Percentiles rank a stretch among this genome's conserved stretches.
These are phyloP conservation scores for Mortierella sp. DNA, from an alignment of 371 early-diverging fungal genomes.

Conservation along the genomic window DNA sequence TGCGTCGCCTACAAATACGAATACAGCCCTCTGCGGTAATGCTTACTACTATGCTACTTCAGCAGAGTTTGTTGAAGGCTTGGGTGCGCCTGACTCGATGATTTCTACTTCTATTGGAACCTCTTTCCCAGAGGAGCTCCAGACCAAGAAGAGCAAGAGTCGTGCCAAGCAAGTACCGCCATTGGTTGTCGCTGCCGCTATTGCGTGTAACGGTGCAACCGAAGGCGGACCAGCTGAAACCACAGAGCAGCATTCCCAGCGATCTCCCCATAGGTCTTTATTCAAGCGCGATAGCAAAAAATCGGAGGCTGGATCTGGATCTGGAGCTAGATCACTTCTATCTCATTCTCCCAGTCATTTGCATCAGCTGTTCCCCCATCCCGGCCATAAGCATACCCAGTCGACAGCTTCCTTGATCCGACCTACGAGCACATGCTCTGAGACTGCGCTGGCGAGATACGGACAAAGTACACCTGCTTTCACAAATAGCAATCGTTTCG, in stretches of 20 bases:
- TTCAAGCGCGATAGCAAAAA: slow-evolving; percentile 28
- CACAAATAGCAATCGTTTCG: too few species aligned
- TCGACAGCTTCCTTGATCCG: slow-evolving; percentile 37
- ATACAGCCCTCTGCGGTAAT: slow-evolving; percentile 17
- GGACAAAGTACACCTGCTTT: slow-evolving; percentile 3
- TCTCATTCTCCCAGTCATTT: slow-evolving; percentile 11
- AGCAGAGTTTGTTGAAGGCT: slow-evolving; percentile 41
- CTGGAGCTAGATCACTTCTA: too few species aligned
- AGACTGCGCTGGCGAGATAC: background rate
- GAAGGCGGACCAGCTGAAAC: background rate
- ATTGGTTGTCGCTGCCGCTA: background rate
- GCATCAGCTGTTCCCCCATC: slow-evolving; percentile 41
- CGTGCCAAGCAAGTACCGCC: slow-evolving; percentile 11
- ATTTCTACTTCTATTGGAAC: slow-evolving; percentile 53
- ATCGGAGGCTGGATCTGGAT: background rate
- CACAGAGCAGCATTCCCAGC: slow-evolving; percentile 5
- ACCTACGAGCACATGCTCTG: background rate
- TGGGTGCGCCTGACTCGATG: slow-evolving; percentile 43
- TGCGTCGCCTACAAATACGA: background rate
- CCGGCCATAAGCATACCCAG: slow-evolving; percentile 40
- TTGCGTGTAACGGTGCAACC: background rate
- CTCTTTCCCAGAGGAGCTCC: slow-evolving; percentile 41
- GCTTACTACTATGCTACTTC: slow-evolving; percentile 45
- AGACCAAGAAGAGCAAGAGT: slow-evolving; percentile 19
- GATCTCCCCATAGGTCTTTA: slow-evolving; percentile 1